Conservation (phyloP, 2,329 filamentous ascomycete genomes). For the Nannizziopsis arthrosporioides region DNA sequence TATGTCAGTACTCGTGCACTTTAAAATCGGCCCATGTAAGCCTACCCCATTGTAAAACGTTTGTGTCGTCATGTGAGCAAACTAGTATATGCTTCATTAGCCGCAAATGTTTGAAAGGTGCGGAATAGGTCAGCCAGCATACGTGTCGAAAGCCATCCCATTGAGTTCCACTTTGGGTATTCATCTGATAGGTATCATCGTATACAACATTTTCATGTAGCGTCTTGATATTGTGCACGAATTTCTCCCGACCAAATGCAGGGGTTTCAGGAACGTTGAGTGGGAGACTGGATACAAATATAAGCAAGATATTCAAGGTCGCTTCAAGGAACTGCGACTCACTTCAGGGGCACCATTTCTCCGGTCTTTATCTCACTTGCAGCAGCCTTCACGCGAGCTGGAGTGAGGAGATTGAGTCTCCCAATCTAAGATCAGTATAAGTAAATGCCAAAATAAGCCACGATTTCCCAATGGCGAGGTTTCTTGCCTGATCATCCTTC, state of each 20-base stretch:
- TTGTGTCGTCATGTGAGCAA: conserved; percentile 28
- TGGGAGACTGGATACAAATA: conserved; percentile 34
- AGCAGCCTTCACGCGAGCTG: conserved; percentile 43
- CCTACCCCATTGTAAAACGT: conserved; percentile 34
- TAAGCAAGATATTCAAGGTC: background rate
- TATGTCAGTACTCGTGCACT: background rate
- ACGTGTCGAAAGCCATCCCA: conserved; percentile 43
- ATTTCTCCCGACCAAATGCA: conserved; percentile 42
- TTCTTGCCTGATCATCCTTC: conserved; percentile 40
- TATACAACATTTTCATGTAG: conserved; percentile 28
- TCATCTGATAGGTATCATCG: conserved; percentile 38
- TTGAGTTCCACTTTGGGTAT: conserved; percentile 40
- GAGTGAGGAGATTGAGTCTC: conserved; percentile 47
- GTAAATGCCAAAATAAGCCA: background rate
- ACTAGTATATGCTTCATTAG: conserved; percentile 19
- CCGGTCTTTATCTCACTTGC: conserved; percentile 44
- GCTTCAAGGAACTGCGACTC: conserved; percentile 11
- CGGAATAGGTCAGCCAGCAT: conserved; percentile 10
- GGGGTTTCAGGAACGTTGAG: conserved; percentile 43
- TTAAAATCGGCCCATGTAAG: background rate
- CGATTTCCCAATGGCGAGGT: background rate
- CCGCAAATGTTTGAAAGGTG: background rate
- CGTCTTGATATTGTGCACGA: conserved; percentile 45
- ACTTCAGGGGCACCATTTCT: conserved; percentile 46
- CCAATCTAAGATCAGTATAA: conserved; percentile 18